phyloP scores from a whole-genome alignment of 345 rosid species.

The Brassica rapa region DNA sequence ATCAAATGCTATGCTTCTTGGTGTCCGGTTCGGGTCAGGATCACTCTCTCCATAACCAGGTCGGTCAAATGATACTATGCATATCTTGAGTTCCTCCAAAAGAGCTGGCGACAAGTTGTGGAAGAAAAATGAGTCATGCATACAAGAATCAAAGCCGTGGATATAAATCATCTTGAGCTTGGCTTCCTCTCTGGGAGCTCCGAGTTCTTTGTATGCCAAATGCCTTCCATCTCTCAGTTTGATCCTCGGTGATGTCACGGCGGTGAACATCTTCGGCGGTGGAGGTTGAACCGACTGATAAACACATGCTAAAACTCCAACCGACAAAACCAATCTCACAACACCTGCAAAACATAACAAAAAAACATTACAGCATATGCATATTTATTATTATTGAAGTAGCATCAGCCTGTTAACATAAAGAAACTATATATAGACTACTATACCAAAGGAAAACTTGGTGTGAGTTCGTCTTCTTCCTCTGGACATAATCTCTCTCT shows the following conservation, averaged over 20 bases:
- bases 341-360: neutral
- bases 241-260: neutral
- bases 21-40: constrained; percentile 1
- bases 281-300: neutral
- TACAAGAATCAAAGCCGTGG: neutral
- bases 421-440: neutral
- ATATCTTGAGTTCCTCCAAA: neutral
- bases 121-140: neutral
- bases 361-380: neutral
- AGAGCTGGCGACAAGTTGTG: neutral
- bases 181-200: neutral
- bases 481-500: neutral
- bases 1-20: neutral
- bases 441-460: neutral
- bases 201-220: constrained; percentile 1
- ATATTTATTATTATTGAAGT: neutral
- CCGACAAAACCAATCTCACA: neutral
- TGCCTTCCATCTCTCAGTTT: neutral
- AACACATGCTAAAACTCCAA: neutral
- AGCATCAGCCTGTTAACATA: neutral
- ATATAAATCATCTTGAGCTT: neutral
- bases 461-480: neutral
- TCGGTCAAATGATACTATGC: neutral
- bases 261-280: neutral
- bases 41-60: constrained; percentile 1